phyloP scores from a whole-genome alignment of 192 early-diverging fungal genomes.

The Dissophora ornata region DNA sequence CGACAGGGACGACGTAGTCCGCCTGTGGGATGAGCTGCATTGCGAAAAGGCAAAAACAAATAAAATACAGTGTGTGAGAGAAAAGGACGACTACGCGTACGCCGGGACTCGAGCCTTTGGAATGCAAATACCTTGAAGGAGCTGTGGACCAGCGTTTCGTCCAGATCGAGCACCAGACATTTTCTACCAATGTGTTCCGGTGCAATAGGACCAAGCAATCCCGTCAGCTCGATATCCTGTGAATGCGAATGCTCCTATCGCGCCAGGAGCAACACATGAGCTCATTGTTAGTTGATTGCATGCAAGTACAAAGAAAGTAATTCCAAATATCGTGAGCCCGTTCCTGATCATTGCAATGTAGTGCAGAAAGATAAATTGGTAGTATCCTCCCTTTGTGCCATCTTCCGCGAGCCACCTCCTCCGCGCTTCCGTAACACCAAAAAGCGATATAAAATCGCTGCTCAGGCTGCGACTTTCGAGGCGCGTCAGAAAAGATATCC shows the following conservation, averaged over 20 bases:
- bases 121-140: slow-evolving; percentile 80
- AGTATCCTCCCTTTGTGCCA: background rate
- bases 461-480: too few species aligned
- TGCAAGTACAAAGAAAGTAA: background rate
- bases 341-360: slow-evolving; percentile 1
- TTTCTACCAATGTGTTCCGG: slow-evolving; percentile 80
- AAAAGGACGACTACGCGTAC: too few species aligned
- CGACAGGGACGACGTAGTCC: slow-evolving; percentile 93
- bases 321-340: slow-evolving; percentile 1
- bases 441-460: background rate
- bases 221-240: slow-evolving; percentile 39
- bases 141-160: slow-evolving; percentile 97
- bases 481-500: too few species aligned
- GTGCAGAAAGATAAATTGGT: background rate
- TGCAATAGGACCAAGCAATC: slow-evolving; percentile 77
- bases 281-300: background rate
- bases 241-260: slow-evolving; percentile 26
- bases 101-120: too few species aligned
- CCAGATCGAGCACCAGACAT: slow-evolving; percentile 95
- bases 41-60: background rate
- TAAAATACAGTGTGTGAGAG: background rate
- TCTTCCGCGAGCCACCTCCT: background rate
- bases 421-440: background rate
- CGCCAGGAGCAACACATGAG: background rate
- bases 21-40: slow-evolving; percentile 68